Conservation (phyloP, 2,329 filamentous ascomycete genomes). For the Talaromyces atroroseus region DNA sequence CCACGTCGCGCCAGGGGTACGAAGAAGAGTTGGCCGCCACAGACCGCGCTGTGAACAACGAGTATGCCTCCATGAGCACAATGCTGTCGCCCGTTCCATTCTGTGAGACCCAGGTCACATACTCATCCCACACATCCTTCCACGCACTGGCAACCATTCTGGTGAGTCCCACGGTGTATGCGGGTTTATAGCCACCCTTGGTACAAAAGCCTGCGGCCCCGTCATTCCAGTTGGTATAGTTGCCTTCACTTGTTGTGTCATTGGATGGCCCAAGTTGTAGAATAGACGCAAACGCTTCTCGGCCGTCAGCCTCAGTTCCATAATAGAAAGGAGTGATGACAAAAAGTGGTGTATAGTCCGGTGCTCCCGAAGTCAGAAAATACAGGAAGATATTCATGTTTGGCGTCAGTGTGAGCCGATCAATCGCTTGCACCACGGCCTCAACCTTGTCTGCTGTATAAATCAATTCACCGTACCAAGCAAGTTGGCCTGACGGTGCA, state of each 20-base stretch:
- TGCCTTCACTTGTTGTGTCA: constrained; percentile 19
- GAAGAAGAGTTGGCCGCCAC: constrained; percentile 16
- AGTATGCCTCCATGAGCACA: constrained; percentile 30
- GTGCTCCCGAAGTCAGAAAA: constrained; percentile 18
- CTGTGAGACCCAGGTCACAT: constrained; percentile 31
- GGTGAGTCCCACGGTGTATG: constrained; percentile 30
- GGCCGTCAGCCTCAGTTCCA: constrained; percentile 24
- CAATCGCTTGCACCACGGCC: constrained; percentile 31
- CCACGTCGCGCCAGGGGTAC: constrained; percentile 27
- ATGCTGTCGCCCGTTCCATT: constrained; percentile 28
- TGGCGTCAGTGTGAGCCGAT: constrained; percentile 31
- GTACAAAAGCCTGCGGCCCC: constrained; percentile 34
- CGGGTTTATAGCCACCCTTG: constrained; percentile 36
- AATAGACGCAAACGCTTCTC: constrained; percentile 31
- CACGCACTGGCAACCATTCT: constrained; percentile 33
- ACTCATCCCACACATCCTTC: constrained; percentile 37
- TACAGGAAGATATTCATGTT: constrained; percentile 33
- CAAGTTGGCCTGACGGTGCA: constrained; percentile 15
- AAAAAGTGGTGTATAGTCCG: constrained; percentile 20
- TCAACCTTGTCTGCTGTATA: constrained; percentile 26
- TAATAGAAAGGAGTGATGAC: constrained; percentile 26
- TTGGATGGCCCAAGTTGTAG: constrained; percentile 26
- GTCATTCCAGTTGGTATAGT: constrained; percentile 27
- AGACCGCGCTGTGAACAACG: constrained; percentile 26
- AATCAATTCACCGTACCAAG: constrained; percentile 23